Conservation (phyloP, 371 early-diverging fungal species). For the Modicella reniformis region DNA sequence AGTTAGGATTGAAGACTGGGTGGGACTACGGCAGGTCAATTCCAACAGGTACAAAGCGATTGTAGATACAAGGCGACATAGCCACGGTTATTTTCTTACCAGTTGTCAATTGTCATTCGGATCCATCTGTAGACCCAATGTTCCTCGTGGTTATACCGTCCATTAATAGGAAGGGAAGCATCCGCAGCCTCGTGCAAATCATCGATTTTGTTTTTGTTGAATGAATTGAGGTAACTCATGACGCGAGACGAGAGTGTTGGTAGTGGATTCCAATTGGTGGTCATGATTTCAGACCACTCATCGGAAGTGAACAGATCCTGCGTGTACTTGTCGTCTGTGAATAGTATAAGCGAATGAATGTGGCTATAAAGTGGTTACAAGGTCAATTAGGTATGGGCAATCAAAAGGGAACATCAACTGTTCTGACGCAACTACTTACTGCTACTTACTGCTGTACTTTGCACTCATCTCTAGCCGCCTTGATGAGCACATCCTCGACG, state of each 20-base stretch:
- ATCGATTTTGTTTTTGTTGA: constrained; percentile 21
- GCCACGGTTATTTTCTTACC: constrained; percentile 10
- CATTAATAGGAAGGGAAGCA: constrained; percentile 10
- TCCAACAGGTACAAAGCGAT: background rate
- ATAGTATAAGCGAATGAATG: constrained; percentile 13
- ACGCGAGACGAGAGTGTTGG: background rate
- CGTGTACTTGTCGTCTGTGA: background rate
- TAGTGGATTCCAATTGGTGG: constrained; percentile 14
- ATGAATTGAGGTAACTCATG: constrained; percentile 9
- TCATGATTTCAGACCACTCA: constrained; percentile 11
- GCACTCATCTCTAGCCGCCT: background rate
- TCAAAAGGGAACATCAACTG: no score
- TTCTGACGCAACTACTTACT: background rate
- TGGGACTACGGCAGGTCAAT: background rate
- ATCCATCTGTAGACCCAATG: constrained; percentile 23
- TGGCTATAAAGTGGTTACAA: background rate
- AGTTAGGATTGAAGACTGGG: background rate
- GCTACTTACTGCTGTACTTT: constrained; percentile 19
- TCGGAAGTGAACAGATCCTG: constrained; percentile 8
- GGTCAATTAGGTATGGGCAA: no score
- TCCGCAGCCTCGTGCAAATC: constrained; percentile 16
- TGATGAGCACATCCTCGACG: background rate
- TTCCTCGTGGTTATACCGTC: constrained; percentile 2
- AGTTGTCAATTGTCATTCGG: constrained; percentile 13
- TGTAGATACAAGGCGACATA: background rate